phyloP scores from a whole-genome alignment of 2,329 filamentous ascomycete genomes.

The Penicillium hesseltinei region DNA sequence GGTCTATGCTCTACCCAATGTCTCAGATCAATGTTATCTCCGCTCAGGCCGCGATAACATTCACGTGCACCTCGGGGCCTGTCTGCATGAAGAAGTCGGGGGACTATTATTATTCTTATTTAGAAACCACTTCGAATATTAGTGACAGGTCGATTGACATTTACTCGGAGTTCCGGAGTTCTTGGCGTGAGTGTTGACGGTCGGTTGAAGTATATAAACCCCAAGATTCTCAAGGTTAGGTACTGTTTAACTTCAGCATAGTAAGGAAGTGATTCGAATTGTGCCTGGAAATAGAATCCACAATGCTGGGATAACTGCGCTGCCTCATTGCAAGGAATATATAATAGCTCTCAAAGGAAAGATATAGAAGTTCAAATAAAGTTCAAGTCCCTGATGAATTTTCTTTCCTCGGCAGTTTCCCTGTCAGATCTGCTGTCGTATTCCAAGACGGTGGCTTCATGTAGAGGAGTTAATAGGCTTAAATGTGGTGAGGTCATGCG shows the following conservation, averaged over 20 bases:
- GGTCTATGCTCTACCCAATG: background rate
- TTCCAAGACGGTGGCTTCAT: background rate
- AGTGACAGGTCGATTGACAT: background rate
- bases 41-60: background rate
- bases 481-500: constrained; percentile 7
- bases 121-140: background rate
- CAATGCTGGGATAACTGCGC: background rate
- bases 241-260: constrained; percentile 6
- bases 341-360: background rate
- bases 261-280: constrained; percentile 8
- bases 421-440: background rate
- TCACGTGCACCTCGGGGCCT: background rate
- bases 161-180: background rate
- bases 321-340: background rate
- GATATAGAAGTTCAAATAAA: background rate
- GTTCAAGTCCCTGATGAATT: background rate
- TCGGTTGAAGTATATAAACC: background rate
- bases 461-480: background rate
- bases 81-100: background rate
- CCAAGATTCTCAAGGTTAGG: background rate
- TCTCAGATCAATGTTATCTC: background rate
- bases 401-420: background rate
- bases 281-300: background rate
- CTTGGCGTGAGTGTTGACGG: background rate
- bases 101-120: background rate